Conservation (phyloP, 805 yeast species). For the Starmerella etchellsii region DNA sequence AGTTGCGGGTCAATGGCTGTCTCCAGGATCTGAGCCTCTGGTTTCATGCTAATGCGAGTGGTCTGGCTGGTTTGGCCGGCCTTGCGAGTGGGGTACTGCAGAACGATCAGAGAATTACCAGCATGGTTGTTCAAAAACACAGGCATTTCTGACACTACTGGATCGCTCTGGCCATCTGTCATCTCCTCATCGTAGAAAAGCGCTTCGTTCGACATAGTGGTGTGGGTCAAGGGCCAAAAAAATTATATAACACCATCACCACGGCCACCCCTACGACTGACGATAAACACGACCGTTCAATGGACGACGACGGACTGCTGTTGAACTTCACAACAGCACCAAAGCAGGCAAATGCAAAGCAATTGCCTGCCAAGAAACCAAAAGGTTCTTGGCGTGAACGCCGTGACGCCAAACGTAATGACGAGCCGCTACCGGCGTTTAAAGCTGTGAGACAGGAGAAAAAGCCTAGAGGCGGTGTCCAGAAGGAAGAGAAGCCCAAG, state of each 20-base stretch:
- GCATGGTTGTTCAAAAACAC: constrained; percentile 32
- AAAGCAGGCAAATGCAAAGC: constrained; percentile 15
- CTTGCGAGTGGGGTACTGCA: constrained; percentile 50
- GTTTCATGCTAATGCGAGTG: constrained; percentile 40
- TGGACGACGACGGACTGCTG: constrained; percentile 49
- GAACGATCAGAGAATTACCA: constrained; percentile 29
- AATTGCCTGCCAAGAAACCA: constrained; percentile 16
- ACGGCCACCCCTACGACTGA: background rate
- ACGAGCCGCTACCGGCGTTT: constrained; percentile 2
- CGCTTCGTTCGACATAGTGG: constrained; percentile 29
- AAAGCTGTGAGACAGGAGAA: constrained; percentile 18
- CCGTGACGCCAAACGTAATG: constrained; percentile 9
- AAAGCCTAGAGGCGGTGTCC: constrained; percentile 10
- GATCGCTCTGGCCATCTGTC: constrained; percentile 34
- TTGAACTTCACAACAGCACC: constrained; percentile 53
- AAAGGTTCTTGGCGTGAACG: constrained; percentile 31
- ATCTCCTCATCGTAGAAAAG: constrained; percentile 13
- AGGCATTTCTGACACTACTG: constrained; percentile 49
- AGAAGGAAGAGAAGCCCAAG: constrained; percentile 2
- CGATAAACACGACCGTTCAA: background rate
- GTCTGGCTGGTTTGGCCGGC: background rate
- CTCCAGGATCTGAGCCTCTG: constrained; percentile 51
- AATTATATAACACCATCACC: background rate
- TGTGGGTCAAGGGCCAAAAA: background rate
- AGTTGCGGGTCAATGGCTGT: constrained; percentile 59